Evolutionary conservation across 1,284 basidiomycete species (phyloP).

Genomic region (Irpex sp.): DNA sequence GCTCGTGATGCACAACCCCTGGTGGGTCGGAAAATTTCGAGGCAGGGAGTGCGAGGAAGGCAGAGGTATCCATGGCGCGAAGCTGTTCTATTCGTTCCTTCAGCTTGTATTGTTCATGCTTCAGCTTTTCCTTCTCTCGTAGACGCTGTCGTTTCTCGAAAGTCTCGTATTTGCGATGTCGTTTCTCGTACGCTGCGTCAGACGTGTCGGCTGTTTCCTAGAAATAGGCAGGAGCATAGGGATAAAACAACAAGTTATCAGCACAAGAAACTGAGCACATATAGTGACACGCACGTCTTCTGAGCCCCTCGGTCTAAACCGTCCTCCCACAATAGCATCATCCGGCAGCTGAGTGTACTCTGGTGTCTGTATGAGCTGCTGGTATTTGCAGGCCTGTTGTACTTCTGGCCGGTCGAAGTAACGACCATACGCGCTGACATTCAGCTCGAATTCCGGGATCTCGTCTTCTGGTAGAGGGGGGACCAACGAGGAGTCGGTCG

Average conservation of each 20-base stretch:
- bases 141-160: conserved; percentile 84
- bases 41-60: conserved; percentile 62
- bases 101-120: conserved; percentile 89
- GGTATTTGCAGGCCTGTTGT: conserved; percentile 62
- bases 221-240: background rate
- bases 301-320: conserved; percentile 61
- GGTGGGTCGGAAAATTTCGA: conserved; percentile 44
- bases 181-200: conserved; percentile 80
- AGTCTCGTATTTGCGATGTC: conserved; percentile 83
- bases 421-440: conserved; percentile 57
- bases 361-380: conserved; percentile 70
- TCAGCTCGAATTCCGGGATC: conserved; percentile 41
- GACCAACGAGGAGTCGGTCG: conserved; percentile 56
- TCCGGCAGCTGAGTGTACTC: conserved; percentile 58
- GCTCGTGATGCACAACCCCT: conserved; percentile 25
- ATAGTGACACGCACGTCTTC: conserved; percentile 56
- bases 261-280: conserved; percentile 13
- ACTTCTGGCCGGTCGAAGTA: conserved; percentile 80
- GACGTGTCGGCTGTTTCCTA: conserved; percentile 71
- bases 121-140: conserved; percentile 87
- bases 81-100: conserved; percentile 86
- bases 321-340: conserved; percentile 56
- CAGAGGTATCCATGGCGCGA: conserved; percentile 63
- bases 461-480: conserved; percentile 26
- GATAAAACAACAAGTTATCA: background rate